These are phyloP conservation scores for Ceratocystiopsis brevicomis DNA, from an alignment of 2,329 filamentous ascomycete species.

Conservation along the genomic window DNA sequence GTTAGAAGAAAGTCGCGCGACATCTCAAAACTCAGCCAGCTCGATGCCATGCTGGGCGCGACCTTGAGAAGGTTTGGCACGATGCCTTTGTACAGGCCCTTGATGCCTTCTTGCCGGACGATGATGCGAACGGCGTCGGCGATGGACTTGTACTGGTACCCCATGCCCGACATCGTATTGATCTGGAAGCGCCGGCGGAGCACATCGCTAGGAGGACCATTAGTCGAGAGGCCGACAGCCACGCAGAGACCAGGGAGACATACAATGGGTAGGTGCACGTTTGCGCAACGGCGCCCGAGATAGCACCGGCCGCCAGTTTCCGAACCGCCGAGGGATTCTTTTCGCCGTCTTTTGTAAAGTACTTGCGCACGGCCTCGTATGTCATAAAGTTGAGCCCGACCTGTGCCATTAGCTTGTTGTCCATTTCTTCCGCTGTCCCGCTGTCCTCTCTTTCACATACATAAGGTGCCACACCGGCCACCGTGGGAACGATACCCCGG, in stretches of 20 bases:
- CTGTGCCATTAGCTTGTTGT: constrained; percentile 20
- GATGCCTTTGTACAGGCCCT: constrained; percentile 88
- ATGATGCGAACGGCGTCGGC: constrained; percentile 70
- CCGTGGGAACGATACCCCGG: constrained; percentile 79
- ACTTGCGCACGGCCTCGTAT: constrained; percentile 73
- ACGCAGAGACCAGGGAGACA: constrained; percentile 19
- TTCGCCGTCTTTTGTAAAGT: constrained; percentile 74
- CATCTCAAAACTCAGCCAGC: constrained; percentile 93
- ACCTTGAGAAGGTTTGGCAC: constrained; percentile 92
- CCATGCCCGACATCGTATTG: constrained; percentile 98
- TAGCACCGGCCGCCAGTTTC: constrained; percentile 75
- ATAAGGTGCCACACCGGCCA: constrained; percentile 90
- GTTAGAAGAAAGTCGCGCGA: constrained; percentile 68
- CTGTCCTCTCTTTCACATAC: constrained; percentile 23
- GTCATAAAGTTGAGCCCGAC: constrained; percentile 97
- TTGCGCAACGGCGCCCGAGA: constrained; percentile 91
- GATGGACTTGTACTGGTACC: constrained; percentile 83
- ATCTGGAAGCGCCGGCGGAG: constrained; percentile 89
- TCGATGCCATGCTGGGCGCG: constrained; percentile 94
- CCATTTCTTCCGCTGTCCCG: not conserved
- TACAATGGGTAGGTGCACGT: constrained; percentile 97
- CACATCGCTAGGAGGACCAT: constrained; percentile 47
- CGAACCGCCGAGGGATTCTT: constrained; percentile 60
- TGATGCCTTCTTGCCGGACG: constrained; percentile 61
- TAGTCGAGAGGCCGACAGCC: not conserved